Evolutionary conservation across 148 eudicot species (phyloP), one percentile per base, ranked within the genome.

Genomic region (Talinum fruticosum): DNA sequence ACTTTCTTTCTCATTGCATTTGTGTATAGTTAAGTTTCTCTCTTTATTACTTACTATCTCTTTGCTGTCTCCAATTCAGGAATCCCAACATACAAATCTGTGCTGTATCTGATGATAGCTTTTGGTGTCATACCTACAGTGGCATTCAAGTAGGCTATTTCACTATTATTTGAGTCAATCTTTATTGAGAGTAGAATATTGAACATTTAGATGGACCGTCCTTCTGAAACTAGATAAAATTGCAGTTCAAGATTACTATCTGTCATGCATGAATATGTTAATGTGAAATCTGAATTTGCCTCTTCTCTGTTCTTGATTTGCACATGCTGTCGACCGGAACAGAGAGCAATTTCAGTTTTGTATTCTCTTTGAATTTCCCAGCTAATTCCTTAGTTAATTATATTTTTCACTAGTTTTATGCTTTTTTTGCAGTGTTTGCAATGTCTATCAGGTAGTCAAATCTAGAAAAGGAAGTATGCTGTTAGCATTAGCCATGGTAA

Each of bases 401-500:
- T 41, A 75, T 24, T 59, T 64, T 61, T 79, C 75, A 80, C 41
- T 76, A 35, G 47, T 71, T 28, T 35, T 59, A 21, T 77, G 54
- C 37, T 85, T 73, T 66, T 73, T 75, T 19, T 88, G 87, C 96
- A 96, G 99, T 75, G 77, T 90, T 65, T 75, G 84, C 73, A 93
- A 90, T 85, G 99, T 93, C 57, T 82, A 90, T 73, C 79, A 69
- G 49, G 92, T 96, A 69, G 93, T 93, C 62, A 83, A 79, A 79
- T 65, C 92, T 79, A 93, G 88, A 83, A 89, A 89, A 79, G 99
- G 99, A 79, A 96, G 81, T 87, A 88, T 96, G 92, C 74, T 90
- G 65, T 84, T 69, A 74, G 99, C 99, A 41, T 86, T 96, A 82
- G 99, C 99, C 32, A 96, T 96, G 99, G 99, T 96, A 88, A 73